Evolutionary conservation across 1,139 yeast genomes (phyloP).

Genomic region (Saccharomyces hybrid): DNA sequence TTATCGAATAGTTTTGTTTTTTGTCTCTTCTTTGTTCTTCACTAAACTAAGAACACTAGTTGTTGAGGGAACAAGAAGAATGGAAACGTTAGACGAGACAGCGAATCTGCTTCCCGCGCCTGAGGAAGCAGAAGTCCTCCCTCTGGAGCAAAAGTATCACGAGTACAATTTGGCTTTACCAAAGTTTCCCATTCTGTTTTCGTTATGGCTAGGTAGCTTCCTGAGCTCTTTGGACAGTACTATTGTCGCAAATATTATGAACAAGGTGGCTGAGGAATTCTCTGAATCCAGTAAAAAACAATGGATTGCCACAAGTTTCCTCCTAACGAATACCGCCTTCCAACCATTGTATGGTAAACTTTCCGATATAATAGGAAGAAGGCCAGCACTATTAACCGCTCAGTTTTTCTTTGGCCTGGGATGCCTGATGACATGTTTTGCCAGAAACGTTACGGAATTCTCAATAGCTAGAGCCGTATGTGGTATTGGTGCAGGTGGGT

Average conservation of each 20-base stretch:
- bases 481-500: slow-evolving; percentile 49
- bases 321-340: slow-evolving; percentile 55
- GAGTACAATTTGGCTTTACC: slow-evolving; percentile 23
- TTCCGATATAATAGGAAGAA: slow-evolving; percentile 49
- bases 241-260: slow-evolving; percentile 56
- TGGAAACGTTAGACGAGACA: slow-evolving; percentile 20
- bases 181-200: slow-evolving; percentile 30
- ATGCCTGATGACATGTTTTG: slow-evolving; percentile 37
- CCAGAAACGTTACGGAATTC: slow-evolving; percentile 37
- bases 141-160: slow-evolving; percentile 21
- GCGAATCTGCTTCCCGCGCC: slow-evolving; percentile 14
- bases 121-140: slow-evolving; percentile 8
- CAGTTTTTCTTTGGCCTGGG: slow-evolving; percentile 41
- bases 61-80: slow-evolving; percentile 1
- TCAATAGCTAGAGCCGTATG: slow-evolving; percentile 43
- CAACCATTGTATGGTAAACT: slow-evolving; percentile 60
- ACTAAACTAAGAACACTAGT: background rate
- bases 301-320: slow-evolving; percentile 61
- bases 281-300: slow-evolving; percentile 48
- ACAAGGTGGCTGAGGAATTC: slow-evolving; percentile 55
- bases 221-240: slow-evolving; percentile 59
- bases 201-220: slow-evolving; percentile 46
- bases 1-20: background rate
- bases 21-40: background rate
- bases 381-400: slow-evolving; percentile 37